Conservation (phyloP, 495 filamentous ascomycete genomes). For the Lichina pygmaea region DNA sequence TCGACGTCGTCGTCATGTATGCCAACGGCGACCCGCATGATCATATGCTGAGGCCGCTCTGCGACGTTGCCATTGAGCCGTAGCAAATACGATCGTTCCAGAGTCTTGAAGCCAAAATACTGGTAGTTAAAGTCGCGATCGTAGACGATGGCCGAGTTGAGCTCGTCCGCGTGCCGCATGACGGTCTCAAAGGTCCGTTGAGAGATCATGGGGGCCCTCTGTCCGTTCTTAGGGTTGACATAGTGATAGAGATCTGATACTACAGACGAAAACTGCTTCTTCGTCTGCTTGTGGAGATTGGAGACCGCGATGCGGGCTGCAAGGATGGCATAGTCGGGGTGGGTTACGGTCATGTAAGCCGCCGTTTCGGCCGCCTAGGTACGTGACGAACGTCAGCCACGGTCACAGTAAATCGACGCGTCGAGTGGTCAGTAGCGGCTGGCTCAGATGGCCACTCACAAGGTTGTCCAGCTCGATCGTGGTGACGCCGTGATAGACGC, state of each 20-base stretch:
- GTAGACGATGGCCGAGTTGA: conserved; percentile 97
- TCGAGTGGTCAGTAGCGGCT: background rate
- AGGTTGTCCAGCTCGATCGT: conserved; percentile 90
- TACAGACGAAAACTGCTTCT: conserved; percentile 94
- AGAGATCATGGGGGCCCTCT: conserved; percentile 76
- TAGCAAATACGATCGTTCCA: conserved; percentile 90
- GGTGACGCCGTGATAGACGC: conserved; percentile 94
- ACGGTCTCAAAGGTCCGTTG: conserved; percentile 66
- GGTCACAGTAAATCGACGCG: background rate
- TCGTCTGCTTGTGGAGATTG: conserved; percentile 98
- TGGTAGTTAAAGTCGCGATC: conserved; percentile 99
- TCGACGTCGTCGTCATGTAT: conserved; percentile 90
- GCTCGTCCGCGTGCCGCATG: conserved; percentile 81
- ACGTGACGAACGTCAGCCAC: background rate
- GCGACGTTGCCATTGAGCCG: conserved; percentile 80
- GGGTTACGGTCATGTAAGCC: conserved; percentile 98
- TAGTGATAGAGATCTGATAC: conserved; percentile 87
- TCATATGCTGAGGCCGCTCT: conserved; percentile 93
- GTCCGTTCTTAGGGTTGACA: conserved; percentile 79
- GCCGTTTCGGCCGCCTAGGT: conserved; percentile 85
- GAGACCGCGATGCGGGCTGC: conserved; percentile 96
- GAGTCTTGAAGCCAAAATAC: conserved; percentile 98
- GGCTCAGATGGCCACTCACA: conserved; percentile 25
- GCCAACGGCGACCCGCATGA: conserved; percentile 95
- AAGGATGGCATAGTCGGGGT: conserved; percentile 96